Evolutionary conservation across 768 basidiomycete genomes (phyloP).

Genomic region (Mycena haematopus): DNA sequence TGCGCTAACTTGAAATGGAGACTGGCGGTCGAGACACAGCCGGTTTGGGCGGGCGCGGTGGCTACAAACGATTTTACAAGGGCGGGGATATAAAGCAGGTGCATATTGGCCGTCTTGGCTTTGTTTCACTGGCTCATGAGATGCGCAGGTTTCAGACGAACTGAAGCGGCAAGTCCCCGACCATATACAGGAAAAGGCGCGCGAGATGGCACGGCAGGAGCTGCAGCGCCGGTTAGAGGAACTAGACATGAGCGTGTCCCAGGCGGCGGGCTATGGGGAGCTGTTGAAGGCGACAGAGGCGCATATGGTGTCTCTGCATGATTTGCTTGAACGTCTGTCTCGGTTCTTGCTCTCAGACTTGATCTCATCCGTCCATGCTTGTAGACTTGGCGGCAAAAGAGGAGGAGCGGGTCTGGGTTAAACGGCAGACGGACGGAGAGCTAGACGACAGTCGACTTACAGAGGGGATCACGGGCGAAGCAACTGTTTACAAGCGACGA

Average conservation of each 20-base stretch:
- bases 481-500: slow-evolving; percentile 73
- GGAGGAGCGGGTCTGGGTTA: slow-evolving; percentile 75
- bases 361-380: neutral
- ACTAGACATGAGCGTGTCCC: slow-evolving; percentile 61
- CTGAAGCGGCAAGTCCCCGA: slow-evolving; percentile 67
- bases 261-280: slow-evolving; percentile 62
- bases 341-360: slow-evolving; percentile 1
- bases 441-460: slow-evolving; percentile 70
- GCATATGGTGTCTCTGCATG: slow-evolving; percentile 64
- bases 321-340: slow-evolving; percentile 60
- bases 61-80: slow-evolving; percentile 69
- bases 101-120: neutral
- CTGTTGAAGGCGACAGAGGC: slow-evolving; percentile 61
- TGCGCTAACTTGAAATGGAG: slow-evolving; percentile 37
- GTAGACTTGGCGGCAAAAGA: slow-evolving; percentile 71
- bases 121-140: slow-evolving; percentile 7
- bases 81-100: slow-evolving; percentile 71
- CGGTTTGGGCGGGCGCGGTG: slow-evolving; percentile 70
- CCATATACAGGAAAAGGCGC: slow-evolving; percentile 64
- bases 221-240: slow-evolving; percentile 66
- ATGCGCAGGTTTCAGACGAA: slow-evolving; percentile 51
- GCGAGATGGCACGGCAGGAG: slow-evolving; percentile 71
- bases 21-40: slow-evolving; percentile 72
- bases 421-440: slow-evolving; percentile 74
- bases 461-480: slow-evolving; percentile 72